phyloP scores from a whole-genome alignment of 2,329 filamentous ascomycete genomes.

The Ophiocordyceps polyrhachis-furcata region DNA sequence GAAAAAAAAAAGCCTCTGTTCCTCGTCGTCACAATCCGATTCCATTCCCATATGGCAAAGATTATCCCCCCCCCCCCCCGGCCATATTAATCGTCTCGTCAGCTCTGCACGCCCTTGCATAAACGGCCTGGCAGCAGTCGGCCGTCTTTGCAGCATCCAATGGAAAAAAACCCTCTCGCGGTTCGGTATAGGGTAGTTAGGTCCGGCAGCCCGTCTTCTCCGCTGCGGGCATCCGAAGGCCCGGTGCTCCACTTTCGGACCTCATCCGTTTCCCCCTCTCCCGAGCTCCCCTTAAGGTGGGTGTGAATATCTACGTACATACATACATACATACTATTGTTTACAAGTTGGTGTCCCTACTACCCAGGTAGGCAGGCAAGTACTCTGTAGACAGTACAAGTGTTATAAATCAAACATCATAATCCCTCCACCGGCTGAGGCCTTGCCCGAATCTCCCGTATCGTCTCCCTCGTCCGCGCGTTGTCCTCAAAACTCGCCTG shows the following conservation, averaged over 20 bases:
- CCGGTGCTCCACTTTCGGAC: no score
- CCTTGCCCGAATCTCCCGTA: constrained; percentile 36
- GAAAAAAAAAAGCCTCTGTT: background rate
- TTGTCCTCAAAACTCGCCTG: constrained; percentile 47
- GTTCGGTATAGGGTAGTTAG: no score
- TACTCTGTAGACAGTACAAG: background rate
- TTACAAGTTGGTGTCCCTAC: no score
- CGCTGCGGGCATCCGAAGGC: no score
- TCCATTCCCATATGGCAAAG: background rate
- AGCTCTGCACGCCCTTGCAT: background rate
- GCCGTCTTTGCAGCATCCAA: background rate
- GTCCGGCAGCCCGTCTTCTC: no score
- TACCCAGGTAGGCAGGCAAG: no score
- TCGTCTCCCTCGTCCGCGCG: constrained; percentile 34
- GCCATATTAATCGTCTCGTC: background rate
- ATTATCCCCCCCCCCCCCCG: background rate
- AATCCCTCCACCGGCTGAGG: constrained; percentile 19
- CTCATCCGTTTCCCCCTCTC: no score
- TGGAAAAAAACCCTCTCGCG: background rate
- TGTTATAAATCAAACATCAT: background rate
- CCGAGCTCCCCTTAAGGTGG: no score
- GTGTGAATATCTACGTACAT: no score
- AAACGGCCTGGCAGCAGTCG: background rate
- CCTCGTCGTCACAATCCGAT: no score
- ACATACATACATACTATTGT: no score